Base-by-base conservation (phyloP, 306 rosid species). In the Castanopsis chinensis region DNA sequence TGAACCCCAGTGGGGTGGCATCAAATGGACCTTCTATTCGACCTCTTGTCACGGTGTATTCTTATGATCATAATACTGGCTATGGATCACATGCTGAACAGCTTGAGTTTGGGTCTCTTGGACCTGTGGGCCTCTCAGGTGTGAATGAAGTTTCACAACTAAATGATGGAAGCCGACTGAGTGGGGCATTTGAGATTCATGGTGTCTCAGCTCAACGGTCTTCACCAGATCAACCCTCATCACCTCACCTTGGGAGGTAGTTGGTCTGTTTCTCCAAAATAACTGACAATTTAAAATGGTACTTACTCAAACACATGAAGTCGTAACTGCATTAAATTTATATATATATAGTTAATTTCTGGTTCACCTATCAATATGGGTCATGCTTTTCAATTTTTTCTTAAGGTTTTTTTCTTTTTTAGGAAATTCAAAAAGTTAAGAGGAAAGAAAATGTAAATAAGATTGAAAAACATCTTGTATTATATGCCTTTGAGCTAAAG, bases 51-150 rank as follows among this genome's bases (percentile, higher is more conserved):
- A 93, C 93, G 98, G 54, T 95, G 52, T 92, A 89, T 90, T 92
- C 97, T 17, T 95, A 85, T 78, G 96, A 95, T 82, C 90, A 90
- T 75, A 91, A 78, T 85, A 54, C 86, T 69, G 86, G 89, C 75
- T 90, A 84, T 71, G 74, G 84, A 58, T 25, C 94, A 55, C 85
- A 90, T 4, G 83, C 91, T 6, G 97, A 92, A 63, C 99, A 87
- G 86, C 92, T 92, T 19, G 99, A 95, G 89, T 91, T 95, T 76
- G 98, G 99, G 55, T 84, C 98, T 68, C 81, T 91, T 79, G 99
- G 99, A 75, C 90, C 98, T 30, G 87, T 92, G 83, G 97, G 96
- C 57, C 91, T 76, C 84, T 37, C 95, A 0, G 83, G 89, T 74
- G 74, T 83, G 77, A 90, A 86, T 49, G 97, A 94, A 72, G 86